Base-by-base conservation (phyloP, 208 protist genomes). In the Phytomonas sp. region DNA sequence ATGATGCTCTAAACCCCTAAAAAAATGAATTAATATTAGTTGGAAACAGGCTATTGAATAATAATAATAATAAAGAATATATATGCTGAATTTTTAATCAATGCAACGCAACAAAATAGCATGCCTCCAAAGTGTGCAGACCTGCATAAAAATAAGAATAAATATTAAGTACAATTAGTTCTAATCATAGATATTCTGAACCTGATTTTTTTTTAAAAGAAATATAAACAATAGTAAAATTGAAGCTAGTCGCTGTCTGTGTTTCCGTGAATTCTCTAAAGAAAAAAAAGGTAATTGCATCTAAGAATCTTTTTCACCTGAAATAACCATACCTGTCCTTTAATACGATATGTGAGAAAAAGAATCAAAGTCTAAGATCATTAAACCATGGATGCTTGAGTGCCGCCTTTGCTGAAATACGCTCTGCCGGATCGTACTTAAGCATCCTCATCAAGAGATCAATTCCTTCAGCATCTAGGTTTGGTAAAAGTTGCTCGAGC, bases 351-450 rank as follows among this genome's bases (percentile, higher is more conserved):
- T 32, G 7, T 42, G 31, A 59, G 2, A 36, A n/a, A 62, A 12
- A 56, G 1, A 70, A 34, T 70, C 40, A 63, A 29, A 19, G 14
- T 66, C 79, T 84, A 60, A 93, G 60, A 30, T 95, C 89, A 49
- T 78, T 86, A 69, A 98, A 98, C 81, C 87, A 97, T 29, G 86
- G 86, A 80, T 98, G 94, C 70, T 93, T 79, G 3, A 98, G 77
- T 10, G 94, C 94, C 59, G 95, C 88, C 71, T 89, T 91, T 0
- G 91, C 92, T 23, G 90, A 94, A 49, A 97, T 94, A 61, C 94
- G 87, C 79, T 95, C 84, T 0, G 79, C 64, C 6, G 93, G 94
- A 69, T 92, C 86, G 78, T 93, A 98, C 63, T 80, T 82, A 19
- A 98, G 84, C 95, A 98, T 97, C 36, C 77, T 77, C 0, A 72